phyloP scores from a whole-genome alignment of 768 basidiomycete genomes.

The Boletus reticuloceps region DNA sequence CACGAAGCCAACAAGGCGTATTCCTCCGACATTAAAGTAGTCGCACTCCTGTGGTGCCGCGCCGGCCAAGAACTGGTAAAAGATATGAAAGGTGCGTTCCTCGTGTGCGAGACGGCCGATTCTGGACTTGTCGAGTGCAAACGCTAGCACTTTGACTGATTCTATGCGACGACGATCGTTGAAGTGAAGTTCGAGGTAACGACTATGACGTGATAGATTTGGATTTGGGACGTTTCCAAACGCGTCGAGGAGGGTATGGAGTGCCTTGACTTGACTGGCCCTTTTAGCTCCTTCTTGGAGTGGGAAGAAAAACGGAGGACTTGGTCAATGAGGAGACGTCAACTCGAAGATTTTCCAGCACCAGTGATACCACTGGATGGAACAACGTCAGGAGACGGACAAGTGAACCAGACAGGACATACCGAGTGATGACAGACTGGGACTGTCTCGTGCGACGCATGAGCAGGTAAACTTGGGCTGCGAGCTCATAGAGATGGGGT shows the following conservation, averaged over 20 bases:
- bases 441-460: slow-evolving; percentile 77
- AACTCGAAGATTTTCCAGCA: slow-evolving; percentile 78
- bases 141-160: slow-evolving; percentile 77
- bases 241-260: slow-evolving; percentile 76
- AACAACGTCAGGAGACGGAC: not conserved
- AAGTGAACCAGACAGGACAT: slow-evolving; percentile 18
- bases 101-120: slow-evolving; percentile 72
- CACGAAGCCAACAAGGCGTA: slow-evolving; percentile 82
- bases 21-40: slow-evolving; percentile 71
- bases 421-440: slow-evolving; percentile 79
- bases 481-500: slow-evolving; percentile 87
- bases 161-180: slow-evolving; percentile 71
- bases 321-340: slow-evolving; percentile 74
- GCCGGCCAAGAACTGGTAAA: slow-evolving; percentile 89
- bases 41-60: slow-evolving; percentile 81
- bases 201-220: slow-evolving; percentile 80
- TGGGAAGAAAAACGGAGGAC: slow-evolving; percentile 79
- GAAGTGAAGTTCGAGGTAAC: slow-evolving; percentile 86
- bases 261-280: slow-evolving; percentile 74
- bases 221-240: slow-evolving; percentile 85
- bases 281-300: slow-evolving; percentile 67
- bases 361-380: slow-evolving; percentile 76
- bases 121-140: slow-evolving; percentile 86
- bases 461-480: slow-evolving; percentile 76
- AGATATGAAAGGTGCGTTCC: slow-evolving; percentile 82